Evolutionary conservation across 2,329 filamentous ascomycete species (phyloP).

Genomic region (Phialemoniopsis sp.): DNA sequence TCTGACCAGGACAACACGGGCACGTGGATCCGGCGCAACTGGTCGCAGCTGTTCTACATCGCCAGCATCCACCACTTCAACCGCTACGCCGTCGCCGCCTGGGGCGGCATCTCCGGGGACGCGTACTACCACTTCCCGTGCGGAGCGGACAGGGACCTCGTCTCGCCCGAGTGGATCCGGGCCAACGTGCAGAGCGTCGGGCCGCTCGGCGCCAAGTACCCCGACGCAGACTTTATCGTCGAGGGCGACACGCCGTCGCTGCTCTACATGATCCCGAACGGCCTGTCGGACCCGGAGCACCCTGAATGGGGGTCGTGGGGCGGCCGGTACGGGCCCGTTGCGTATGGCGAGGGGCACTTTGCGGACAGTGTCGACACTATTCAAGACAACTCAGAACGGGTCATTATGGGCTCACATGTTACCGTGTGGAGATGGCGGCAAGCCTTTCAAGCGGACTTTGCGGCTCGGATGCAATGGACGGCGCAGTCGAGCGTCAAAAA

Average conservation of each 20-base stretch:
- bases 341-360: slow-evolving; percentile 14
- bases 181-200: slow-evolving; percentile 42
- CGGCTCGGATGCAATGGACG: slow-evolving; percentile 11
- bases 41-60: slow-evolving; percentile 46
- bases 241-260: slow-evolving; percentile 42
- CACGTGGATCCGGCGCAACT: slow-evolving; percentile 44
- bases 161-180: slow-evolving; percentile 39
- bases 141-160: slow-evolving; percentile 35
- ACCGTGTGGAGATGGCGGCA: slow-evolving; percentile 49
- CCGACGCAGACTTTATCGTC: slow-evolving; percentile 36
- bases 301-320: slow-evolving; percentile 38
- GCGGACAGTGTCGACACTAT: slow-evolving; percentile 26
- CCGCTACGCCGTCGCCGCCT: slow-evolving; percentile 41
- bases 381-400: slow-evolving; percentile 22
- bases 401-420: slow-evolving; percentile 33
- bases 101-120: slow-evolving; percentile 46
- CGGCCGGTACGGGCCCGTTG: slow-evolving; percentile 26
- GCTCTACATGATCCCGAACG: slow-evolving; percentile 34
- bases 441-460: slow-evolving; percentile 42
- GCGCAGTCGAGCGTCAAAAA: slow-evolving; percentile 1
- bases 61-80: slow-evolving; percentile 43
- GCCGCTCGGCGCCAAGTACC: slow-evolving; percentile 31
- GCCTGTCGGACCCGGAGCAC: slow-evolving; percentile 27
- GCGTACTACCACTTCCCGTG: slow-evolving; percentile 38
- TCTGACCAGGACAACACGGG: slow-evolving; percentile 50